Evolutionary conservation across 2,329 filamentous ascomycete species (phyloP).

Genomic region (Colletotrichum sp.): DNA sequence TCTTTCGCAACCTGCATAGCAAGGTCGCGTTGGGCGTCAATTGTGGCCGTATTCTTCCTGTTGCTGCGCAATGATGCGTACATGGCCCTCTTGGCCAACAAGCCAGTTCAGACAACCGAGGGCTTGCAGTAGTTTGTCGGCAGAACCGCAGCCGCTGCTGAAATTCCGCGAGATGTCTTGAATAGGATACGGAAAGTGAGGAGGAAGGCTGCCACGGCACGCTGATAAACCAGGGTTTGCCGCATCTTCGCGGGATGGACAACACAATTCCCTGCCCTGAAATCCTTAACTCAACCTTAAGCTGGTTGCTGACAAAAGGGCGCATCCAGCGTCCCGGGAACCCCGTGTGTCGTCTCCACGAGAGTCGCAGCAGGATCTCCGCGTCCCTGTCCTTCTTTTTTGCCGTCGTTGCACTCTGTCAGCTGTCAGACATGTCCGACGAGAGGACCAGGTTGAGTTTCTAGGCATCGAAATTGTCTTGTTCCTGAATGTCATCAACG

Average conservation of each 20-base stretch:
- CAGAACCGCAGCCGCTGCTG: background rate
- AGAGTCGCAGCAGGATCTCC: background rate
- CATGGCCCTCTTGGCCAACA: background rate
- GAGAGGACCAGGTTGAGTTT: background rate
- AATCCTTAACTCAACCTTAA: background rate
- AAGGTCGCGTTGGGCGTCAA: background rate
- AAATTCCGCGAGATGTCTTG: background rate
- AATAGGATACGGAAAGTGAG: background rate
- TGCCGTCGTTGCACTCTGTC: background rate
- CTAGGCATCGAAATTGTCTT: background rate
- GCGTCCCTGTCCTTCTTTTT: background rate
- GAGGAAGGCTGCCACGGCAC: background rate
- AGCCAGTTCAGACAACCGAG: background rate
- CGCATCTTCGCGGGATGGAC: background rate
- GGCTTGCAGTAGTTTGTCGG: background rate
- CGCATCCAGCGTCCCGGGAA: background rate
- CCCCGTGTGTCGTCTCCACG: background rate
- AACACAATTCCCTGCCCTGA: background rate
- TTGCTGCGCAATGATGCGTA: background rate
- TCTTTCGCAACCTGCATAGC: background rate
- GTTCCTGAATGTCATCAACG: background rate
- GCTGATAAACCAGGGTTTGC: background rate
- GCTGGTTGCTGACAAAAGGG: background rate
- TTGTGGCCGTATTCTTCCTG: background rate
- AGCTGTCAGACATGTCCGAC: background rate